Evolutionary conservation across 2,329 filamentous ascomycete species (phyloP).

Genomic region (Talaromyces amestolkiae): DNA sequence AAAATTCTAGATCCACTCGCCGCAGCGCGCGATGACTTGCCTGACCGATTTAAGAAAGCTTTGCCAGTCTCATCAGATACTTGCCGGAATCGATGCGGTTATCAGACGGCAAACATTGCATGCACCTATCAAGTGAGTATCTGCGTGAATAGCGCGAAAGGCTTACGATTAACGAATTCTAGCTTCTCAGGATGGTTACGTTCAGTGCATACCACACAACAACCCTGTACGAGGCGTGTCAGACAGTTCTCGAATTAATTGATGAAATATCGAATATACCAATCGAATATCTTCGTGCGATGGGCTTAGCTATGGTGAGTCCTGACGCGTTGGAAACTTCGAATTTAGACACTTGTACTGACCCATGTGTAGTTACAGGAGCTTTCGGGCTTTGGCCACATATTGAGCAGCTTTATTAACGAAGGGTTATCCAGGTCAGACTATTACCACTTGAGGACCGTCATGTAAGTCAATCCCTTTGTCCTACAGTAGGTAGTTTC

Average conservation of each 20-base stretch:
- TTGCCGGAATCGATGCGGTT: neutral
- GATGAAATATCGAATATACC: slow-evolving; percentile 15
- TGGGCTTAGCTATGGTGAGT: slow-evolving; percentile 12
- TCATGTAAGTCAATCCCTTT: slow-evolving; percentile 1
- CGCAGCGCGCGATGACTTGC: neutral
- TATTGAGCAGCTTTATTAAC: slow-evolving; percentile 10
- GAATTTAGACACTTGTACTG: neutral
- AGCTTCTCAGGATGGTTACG: slow-evolving; percentile 11
- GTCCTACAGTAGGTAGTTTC: neutral
- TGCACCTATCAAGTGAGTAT: slow-evolving; percentile 9
- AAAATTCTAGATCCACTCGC: slow-evolving; percentile 13
- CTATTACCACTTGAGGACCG: slow-evolving; percentile 7
- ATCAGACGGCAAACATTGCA: slow-evolving; percentile 12
- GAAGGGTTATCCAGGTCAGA: slow-evolving; percentile 5
- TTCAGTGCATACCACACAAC: slow-evolving; percentile 13
- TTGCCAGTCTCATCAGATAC: slow-evolving; percentile 9
- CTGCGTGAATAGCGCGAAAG: neutral
- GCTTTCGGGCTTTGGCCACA: slow-evolving; percentile 9
- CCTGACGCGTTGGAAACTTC: neutral
- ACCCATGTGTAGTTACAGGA: slow-evolving; percentile 5
- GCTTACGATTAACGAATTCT: neutral
- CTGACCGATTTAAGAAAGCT: slow-evolving; percentile 7
- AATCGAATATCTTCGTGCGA: slow-evolving; percentile 10
- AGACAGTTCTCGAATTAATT: slow-evolving; percentile 11
- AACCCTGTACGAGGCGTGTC: slow-evolving; percentile 11